Evolutionary conservation across 2,329 filamentous ascomycete genomes (phyloP), one percentile per base, ranked within the genome.

Genomic region (Dryadomyces sulphureus): DNA sequence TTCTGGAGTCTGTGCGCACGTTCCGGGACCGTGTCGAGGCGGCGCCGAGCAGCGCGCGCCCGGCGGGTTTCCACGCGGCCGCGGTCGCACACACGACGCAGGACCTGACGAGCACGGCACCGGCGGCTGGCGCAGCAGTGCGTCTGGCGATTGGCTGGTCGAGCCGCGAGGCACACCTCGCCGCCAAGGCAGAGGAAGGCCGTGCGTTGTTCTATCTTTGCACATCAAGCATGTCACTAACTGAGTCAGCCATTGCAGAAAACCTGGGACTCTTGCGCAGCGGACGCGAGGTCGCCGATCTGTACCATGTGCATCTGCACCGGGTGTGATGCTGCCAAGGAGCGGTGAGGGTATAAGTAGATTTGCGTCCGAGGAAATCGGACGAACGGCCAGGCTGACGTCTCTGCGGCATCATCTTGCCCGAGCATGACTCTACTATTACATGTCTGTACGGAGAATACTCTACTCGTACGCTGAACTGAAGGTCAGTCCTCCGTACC

Each of bases 61-160:
- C 51, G 1, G 45, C 39, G 38, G 53, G 53, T 9, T 51, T 45
- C 36, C 5, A 38, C 8, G 45, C 47, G 6, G 34, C 35, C 12
- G 49, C 38, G 8, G 48, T 51, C 17, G 35, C 46, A 5, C 47
- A 47, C 25, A 43, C 34, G 12, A 38, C 22, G 3, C 48, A 40
- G 20, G 49, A 50, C 11, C 46, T 48, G 38, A 19, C n/a, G 19
- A 17, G 24, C 11, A 12, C 38, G 30, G 12, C 16, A 14, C 32
- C 32, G 16, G 39, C 21, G 5, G 22, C 12, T 43, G 46, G 47
- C 27, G 32, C 21, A 47, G 47, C 6, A 25, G 45, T 40, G 42
- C 48, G 12, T 50, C 36, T 54, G 48, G 20, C 56, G 12, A 47
- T 57, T 24, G 54, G 54, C 30, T 57, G 54, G 55, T 42, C 40